Base-by-base conservation (phyloP, 352 stramenopile species). In the Hyaloperonospora arabidopsidis region DNA sequence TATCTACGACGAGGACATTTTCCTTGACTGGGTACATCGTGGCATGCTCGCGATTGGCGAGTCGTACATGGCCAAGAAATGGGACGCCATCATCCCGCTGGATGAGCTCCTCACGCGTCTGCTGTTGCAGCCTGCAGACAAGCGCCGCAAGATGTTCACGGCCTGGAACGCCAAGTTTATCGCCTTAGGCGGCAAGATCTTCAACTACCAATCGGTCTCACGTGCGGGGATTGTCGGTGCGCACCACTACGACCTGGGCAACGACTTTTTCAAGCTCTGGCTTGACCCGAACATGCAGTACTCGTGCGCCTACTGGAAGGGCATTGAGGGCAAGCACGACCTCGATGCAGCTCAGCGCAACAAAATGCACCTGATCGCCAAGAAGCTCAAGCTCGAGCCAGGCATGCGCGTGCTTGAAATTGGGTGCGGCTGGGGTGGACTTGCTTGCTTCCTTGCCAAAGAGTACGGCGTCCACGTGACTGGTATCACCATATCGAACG, bases 251-350 rank as follows among this genome's bases (percentile, higher is more conserved):
- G 82, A 93, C 61, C 74, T 93, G 32, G 82, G 82, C 53, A 93
- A 93, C 67, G 82, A 93, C 61, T 93, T 93, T 48, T 93, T 90
- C 73, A 87, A 90, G 73, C 78, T 90, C 58, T 93, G 82, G 82
- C 68, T 93, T 8, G 82, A 90, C 73, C 79, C 78, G 22, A 81
- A 86, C 68, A 88, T 93, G 77, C 82, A 93, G 63, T 93, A 93
- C 73, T 89, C 78, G 64, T 90, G 82, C 63, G 82, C 72, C 34
- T 93, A 93, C 66, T 93, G 68, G 67, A 90, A 93, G 73, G 82
- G 71, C 47, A 50, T 92, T 21, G 61, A 72, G 28, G 72, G 87
- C 68, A 59, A 74, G 59, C 68, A 77, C 49, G 72, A 91, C 67
- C 68, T 95, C 41, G 76, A 94, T 59, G 76, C 86, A 19, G 86